A percentile compares a stretch with the other conserved stretches of the same genome.
These are phyloP conservation scores for Podaxis rugospora DNA, from an alignment of 768 basidiomycete species.

Conservation along the genomic window DNA sequence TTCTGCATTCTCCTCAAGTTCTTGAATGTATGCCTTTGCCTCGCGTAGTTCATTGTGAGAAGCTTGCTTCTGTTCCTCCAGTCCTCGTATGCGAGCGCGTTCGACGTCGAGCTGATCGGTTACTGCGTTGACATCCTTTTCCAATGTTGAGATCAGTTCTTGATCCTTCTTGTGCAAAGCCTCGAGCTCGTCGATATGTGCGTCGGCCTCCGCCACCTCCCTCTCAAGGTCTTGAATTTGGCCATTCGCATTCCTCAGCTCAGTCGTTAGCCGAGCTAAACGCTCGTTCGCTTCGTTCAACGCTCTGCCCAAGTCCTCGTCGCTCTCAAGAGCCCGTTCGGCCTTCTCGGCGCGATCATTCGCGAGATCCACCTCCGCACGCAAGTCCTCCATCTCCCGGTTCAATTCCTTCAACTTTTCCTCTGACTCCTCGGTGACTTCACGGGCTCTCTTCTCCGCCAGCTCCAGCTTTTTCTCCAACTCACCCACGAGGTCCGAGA, in stretches of 20 bases:
- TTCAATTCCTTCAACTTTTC: constrained; percentile 41
- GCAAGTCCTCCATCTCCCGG: constrained; percentile 37
- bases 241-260: constrained; percentile 54
- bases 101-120: constrained; percentile 34
- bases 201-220: constrained; percentile 49
- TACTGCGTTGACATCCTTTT: constrained; percentile 35
- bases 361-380: constrained; percentile 52
- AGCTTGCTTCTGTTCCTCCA: constrained; percentile 32
- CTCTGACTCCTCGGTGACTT: constrained; percentile 33
- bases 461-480: constrained; percentile 52
- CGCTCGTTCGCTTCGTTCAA: constrained; percentile 63
- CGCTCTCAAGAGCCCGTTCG: constrained; percentile 57
- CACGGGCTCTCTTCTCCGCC: constrained; percentile 44
- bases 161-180: constrained; percentile 52
- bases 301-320: constrained; percentile 65
- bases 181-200: constrained; percentile 51
- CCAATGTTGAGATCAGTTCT: constrained; percentile 36
- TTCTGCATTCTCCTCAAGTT: constrained; percentile 59
- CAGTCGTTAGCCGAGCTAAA: constrained; percentile 47
- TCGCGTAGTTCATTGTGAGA: constrained; percentile 42
- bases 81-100: constrained; percentile 20
- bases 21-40: constrained; percentile 47
- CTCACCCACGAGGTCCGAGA: constrained; percentile 60
- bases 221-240: constrained; percentile 62
- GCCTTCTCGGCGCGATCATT: constrained; percentile 60